Percentiles rank a stretch among this genome's conserved stretches.
Evolutionary conservation across 176 grass and related monocot genomes (phyloP).

Genomic region (Aegilops sharonensis): DNA sequence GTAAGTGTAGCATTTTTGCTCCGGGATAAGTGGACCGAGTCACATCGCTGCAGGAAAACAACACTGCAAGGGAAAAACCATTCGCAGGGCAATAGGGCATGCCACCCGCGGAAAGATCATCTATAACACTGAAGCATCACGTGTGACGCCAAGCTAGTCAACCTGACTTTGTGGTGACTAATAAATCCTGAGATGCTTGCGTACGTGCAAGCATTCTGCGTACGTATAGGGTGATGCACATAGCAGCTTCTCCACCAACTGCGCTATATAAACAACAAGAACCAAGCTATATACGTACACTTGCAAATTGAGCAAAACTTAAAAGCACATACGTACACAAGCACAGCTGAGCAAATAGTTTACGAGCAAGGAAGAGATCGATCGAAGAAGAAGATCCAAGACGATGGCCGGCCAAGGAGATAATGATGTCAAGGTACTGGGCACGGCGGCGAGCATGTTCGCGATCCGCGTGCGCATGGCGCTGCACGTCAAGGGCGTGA

Average conservation of each 20-base stretch:
- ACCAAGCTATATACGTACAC: background rate
- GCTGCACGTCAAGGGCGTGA: constrained; percentile 48
- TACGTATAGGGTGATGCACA: no score
- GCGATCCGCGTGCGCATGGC: constrained; percentile 38
- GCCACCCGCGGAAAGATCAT: no score
- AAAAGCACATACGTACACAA: background rate
- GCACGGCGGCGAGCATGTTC: constrained; percentile 27
- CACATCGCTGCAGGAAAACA: no score
- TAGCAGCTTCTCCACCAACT: background rate
- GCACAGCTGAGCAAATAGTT: background rate
- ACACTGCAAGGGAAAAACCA: no score
- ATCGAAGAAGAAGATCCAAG: background rate
- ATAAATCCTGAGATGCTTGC: no score
- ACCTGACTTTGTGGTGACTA: background rate
- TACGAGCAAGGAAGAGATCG: background rate
- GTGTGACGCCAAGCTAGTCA: background rate
- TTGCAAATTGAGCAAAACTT: background rate
- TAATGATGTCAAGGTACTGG: constrained; percentile 32
- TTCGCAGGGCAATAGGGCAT: no score
- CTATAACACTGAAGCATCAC: background rate
- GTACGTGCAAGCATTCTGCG: no score
- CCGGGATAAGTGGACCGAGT: no score
- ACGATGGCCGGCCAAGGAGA: background rate
- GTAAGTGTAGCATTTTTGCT: no score
- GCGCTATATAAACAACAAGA: background rate